Evolutionary conservation across 2,329 filamentous ascomycete genomes (phyloP), one percentile per base, ranked within the genome.

Genomic region (Aspergillus fumigatiaffinis): DNA sequence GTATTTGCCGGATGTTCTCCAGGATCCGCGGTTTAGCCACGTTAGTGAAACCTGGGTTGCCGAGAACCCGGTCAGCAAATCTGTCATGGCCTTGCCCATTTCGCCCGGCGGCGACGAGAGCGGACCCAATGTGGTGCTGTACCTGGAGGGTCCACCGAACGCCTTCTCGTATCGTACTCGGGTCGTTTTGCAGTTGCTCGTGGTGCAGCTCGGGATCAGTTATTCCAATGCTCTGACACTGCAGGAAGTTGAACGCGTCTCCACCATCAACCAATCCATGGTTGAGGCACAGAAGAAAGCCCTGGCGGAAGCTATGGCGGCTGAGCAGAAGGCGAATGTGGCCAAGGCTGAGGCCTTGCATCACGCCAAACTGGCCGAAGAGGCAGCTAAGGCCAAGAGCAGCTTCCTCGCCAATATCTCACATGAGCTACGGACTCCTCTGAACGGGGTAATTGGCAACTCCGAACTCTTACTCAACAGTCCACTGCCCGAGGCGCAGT

Each of bases 391-490:
- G 66, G 84, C 84, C 1, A 99, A 99, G 77, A 97, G 93, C 0
- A 80, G 97, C 8, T 97, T 97, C 77, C 95, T 99, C 61, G 94
- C 94, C 20, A 97, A 97, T 67, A 96, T 97, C 52, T 87, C 83
- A 1, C 86, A 89, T 64, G 86, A 97, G 73, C 81, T 99, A 35
- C 95, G 96, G 71, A 99, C 94, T 1, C 94, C 94, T 0, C 81
- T 97, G 56, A 97, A 97, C 69, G 94, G 93, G 10, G 97, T 97
- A 50, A 81, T 99, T 67, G 94, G 94, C 32, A 83, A 87, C 74
- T 84, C 81, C 2, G 84, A 87, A 64, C 73, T 87, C 44, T 76
- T 87, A 20, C 87, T 86, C 63, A 78, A 77, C 8, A 87, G 82
- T 9, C 72, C 70, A 5, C 63, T 87, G 41, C 82, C 80, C 57